Conservation (phyloP, 106 monocot genomes). For the Allium sativum region DNA sequence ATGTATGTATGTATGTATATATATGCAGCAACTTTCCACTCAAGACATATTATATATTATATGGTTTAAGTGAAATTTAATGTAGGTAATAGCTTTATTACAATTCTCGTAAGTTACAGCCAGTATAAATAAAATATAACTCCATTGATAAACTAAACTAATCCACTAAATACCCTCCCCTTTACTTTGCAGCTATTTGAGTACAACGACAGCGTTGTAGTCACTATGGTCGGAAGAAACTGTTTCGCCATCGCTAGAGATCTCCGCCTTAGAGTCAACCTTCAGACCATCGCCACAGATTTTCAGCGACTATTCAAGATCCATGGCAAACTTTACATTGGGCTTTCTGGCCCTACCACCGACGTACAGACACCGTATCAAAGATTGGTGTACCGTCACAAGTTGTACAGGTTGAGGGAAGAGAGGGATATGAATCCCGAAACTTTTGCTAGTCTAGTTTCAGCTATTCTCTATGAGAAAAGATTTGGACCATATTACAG, state of each 20-base stretch:
- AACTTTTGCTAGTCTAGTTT: conserved; percentile 64
- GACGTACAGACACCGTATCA: conserved; percentile 67
- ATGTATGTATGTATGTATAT: too few species aligned
- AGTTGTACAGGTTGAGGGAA: conserved; percentile 53
- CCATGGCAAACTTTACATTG: conserved; percentile 72
- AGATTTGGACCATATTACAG: conserved; percentile 96
- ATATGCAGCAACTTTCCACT: too few species aligned
- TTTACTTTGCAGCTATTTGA: conserved; percentile 45
- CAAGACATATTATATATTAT: too few species aligned
- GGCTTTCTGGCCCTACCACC: conserved; percentile 69
- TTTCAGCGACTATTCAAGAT: conserved; percentile 64
- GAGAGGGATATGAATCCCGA: conserved; percentile 77
- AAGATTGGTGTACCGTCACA: conserved; percentile 52
- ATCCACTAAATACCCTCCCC: neutral
- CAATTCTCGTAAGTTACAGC: too few species aligned
- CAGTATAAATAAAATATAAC: too few species aligned
- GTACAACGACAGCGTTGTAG: conserved; percentile 71
- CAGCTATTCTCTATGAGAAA: conserved; percentile 64
- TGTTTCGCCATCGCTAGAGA: conserved; percentile 75
- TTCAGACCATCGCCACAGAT: conserved; percentile 70
- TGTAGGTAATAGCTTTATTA: too few species aligned
- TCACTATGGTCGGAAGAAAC: conserved; percentile 77
- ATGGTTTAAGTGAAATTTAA: too few species aligned
- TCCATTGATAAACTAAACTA: too few species aligned
- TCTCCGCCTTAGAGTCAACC: conserved; percentile 61